Conservation (phyloP, 495 filamentous ascomycete genomes). For the Hyaloscypha hepaticicola region DNA sequence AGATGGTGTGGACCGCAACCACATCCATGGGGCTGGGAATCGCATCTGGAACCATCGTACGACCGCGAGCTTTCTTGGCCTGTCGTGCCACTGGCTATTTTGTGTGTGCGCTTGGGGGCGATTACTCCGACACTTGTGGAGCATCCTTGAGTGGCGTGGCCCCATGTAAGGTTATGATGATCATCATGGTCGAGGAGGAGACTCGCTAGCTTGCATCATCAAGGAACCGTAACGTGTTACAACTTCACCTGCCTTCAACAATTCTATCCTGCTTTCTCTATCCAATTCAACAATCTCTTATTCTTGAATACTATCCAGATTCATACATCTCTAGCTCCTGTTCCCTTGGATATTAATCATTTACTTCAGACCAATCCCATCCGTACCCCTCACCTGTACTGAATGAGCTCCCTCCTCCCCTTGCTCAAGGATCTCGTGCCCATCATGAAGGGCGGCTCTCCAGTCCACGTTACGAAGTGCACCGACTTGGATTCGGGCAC, state of each 20-base stretch:
- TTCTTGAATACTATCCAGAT: too few relatives aligned
- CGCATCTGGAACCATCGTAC: not conserved
- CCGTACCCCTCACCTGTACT: not conserved
- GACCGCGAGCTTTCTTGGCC: not conserved
- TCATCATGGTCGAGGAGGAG: not conserved
- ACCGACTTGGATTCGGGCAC: constrained; percentile 38
- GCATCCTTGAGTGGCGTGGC: not conserved
- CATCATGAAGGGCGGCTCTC: constrained; percentile 37
- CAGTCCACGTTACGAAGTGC: constrained; percentile 43
- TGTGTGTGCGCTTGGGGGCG: not conserved
- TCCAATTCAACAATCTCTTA: not conserved
- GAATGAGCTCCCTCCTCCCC: constrained; percentile 46
- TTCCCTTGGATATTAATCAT: not conserved
- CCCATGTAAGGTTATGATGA: too few relatives aligned
- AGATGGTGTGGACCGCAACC: not conserved
- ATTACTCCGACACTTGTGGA: not conserved
- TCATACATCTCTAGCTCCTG: not conserved
- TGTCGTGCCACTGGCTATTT: not conserved
- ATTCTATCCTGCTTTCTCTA: not conserved
- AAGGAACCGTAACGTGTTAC: not conserved
- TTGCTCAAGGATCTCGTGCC: constrained; percentile 42
- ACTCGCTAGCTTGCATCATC: not conserved
- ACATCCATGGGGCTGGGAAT: not conserved
- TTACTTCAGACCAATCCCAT: not conserved
- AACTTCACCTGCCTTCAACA: not conserved